Evolutionary conservation across 129 eudicot genomes (phyloP).

Genomic region (Centaurea solstitialis): DNA sequence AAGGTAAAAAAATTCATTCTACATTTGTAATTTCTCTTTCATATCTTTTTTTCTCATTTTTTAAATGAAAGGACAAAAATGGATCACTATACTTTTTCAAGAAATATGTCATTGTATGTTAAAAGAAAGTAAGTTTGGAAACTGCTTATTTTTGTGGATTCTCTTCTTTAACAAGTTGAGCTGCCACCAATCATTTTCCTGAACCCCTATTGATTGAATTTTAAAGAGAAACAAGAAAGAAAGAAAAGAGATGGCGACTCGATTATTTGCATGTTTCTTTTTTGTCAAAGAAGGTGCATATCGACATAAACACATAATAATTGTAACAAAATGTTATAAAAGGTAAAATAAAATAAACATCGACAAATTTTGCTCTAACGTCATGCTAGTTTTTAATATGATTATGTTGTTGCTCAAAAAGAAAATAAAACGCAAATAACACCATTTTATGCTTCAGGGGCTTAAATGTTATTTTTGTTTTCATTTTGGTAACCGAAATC

Average conservation of each 20-base stretch:
- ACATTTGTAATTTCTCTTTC: background rate
- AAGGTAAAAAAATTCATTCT: background rate
- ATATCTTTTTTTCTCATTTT: background rate
- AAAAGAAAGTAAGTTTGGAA: constrained; percentile 17
- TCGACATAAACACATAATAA: background rate
- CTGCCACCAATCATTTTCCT: constrained; percentile 8
- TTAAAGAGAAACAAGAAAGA: background rate
- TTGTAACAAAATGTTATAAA: background rate
- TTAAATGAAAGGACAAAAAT: constrained; percentile 1
- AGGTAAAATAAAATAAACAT: background rate
- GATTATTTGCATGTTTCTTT: background rate
- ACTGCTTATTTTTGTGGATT: constrained; percentile 7
- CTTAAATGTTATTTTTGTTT: background rate
- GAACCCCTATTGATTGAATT: constrained; percentile 6
- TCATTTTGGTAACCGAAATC: background rate
- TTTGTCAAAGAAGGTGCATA: background rate
- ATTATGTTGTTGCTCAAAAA: too few relatives aligned
- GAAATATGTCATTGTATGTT: background rate
- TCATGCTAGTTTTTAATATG: too few relatives aligned
- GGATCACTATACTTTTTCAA: constrained; percentile 9
- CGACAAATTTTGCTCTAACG: background rate
- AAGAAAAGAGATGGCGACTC: background rate
- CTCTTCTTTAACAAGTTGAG: constrained; percentile 1
- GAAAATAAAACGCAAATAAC: too few relatives aligned
- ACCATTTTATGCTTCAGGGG: background rate